Evolutionary conservation across 225 moss, liverwort and hornwort species (phyloP).

Genomic region (Takakia lepidozioides): DNA sequence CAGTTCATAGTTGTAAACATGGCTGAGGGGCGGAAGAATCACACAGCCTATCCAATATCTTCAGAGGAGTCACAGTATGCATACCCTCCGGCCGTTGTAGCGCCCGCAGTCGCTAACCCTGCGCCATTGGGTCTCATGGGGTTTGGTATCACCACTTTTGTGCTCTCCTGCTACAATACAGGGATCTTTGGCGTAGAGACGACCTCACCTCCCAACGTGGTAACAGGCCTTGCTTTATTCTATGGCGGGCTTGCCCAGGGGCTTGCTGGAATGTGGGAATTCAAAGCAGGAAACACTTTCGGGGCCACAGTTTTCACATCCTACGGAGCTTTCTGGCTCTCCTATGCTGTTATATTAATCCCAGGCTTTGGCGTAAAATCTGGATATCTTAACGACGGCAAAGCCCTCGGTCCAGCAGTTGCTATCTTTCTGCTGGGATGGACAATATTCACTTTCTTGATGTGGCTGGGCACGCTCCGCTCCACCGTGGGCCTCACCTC

Average conservation of each 20-base stretch:
- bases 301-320: constrained; percentile 60
- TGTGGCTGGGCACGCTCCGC: constrained; percentile 45
- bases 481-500: constrained; percentile 28
- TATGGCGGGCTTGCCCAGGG: constrained; percentile 51
- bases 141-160: constrained; percentile 50
- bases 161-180: constrained; percentile 54
- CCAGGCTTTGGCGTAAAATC: constrained; percentile 37
- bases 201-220: constrained; percentile 19
- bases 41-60: too few relatives aligned
- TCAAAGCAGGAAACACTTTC: constrained; percentile 50
- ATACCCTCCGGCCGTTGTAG: too few relatives aligned
- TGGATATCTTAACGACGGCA: constrained; percentile 1
- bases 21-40: too few relatives aligned
- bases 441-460: constrained; percentile 42
- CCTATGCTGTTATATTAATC: constrained; percentile 41
- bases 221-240: constrained; percentile 45
- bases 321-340: constrained; percentile 63
- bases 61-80: too few relatives aligned
- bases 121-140: constrained; percentile 53
- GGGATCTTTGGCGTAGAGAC: constrained; percentile 23
- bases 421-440: constrained; percentile 45
- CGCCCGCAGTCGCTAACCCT: too few relatives aligned
- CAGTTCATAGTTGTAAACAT: too few relatives aligned
- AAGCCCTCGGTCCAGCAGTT: constrained; percentile 11
- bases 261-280: constrained; percentile 74